Conservation (phyloP, 2,329 filamentous ascomycete genomes). For the Monilinia laxa region DNA sequence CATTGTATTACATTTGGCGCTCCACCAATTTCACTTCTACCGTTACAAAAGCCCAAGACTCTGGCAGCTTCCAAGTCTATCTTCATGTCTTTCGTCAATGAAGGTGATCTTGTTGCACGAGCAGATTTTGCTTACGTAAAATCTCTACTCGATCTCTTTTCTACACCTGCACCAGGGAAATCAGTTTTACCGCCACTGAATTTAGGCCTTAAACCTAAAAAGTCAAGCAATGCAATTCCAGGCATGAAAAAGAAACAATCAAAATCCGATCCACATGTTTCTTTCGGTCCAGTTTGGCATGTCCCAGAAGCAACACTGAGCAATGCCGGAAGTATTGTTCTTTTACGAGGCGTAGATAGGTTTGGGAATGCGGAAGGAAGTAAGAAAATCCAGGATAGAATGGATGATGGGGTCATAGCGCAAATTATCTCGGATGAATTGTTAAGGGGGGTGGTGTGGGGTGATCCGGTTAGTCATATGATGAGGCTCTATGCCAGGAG, state of each 20-base stretch:
- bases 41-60: conserved; percentile 59
- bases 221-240: conserved; percentile 31
- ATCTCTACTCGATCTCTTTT: conserved; percentile 69
- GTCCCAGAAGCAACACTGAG: conserved; percentile 67
- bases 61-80: conserved; percentile 60
- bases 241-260: conserved; percentile 32
- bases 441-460: conserved; percentile 71
- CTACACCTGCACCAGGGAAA: conserved; percentile 48
- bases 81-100: conserved; percentile 80
- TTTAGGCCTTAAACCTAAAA: conserved; percentile 21
- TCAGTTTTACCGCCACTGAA: conserved; percentile 26
- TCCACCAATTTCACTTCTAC: conserved; percentile 71
- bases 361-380: conserved; percentile 41
- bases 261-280: conserved; percentile 29
- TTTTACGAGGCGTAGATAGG: conserved; percentile 57
- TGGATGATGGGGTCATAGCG: conserved; percentile 64
- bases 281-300: conserved; percentile 54
- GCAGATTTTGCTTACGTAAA: conserved; percentile 76
- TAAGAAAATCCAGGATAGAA: conserved; percentile 49
- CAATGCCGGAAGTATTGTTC: conserved; percentile 67
- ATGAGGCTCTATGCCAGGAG: conserved; percentile 76
- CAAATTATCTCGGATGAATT: conserved; percentile 67
- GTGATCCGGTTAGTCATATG: conserved; percentile 75
- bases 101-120: conserved; percentile 77
- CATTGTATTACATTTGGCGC: conserved; percentile 87